Base-by-base conservation (phyloP, 2,329 filamentous ascomycete genomes). In the Aspergillus transmontanensis region DNA sequence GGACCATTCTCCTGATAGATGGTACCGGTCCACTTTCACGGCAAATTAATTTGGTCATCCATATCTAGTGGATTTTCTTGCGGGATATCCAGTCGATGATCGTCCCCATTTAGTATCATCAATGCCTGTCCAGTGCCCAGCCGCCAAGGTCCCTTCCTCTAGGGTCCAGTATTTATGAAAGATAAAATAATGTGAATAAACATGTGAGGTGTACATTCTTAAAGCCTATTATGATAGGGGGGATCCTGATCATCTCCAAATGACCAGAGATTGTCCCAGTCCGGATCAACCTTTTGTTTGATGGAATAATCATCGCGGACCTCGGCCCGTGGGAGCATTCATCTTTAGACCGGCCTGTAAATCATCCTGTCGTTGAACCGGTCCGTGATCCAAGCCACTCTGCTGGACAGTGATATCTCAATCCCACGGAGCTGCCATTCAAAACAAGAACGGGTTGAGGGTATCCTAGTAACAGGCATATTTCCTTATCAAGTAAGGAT, bases 301-400 rank as follows among this genome's bases (percentile, higher is more conserved):
- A 45, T 28, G 9, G 46, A 54, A 41, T 54, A 59, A 54, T 59
- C 58, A 41, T 50, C 21, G 16, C 48, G 58, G 39, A 41, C 58
- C 58, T 53, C 46, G 58, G 58, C 32, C 39, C 36, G 32, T 30
- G 28, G 51, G 14, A 39, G 32, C 10, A 21, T 23, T 16, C 36
- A 39, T 48, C 12, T 19, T 28, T 48, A 2, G 21, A 21, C 19
- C 14, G 34, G 51, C 32, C 51, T 54, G 51, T n/a, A 54, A 54
- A 28, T 36, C 32, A 54, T 14, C 14, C n/a, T 23, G 21, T 23
- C 10, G 12, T 55, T 39, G n/a, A 55, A 55, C 39, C 21, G 21
- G 39, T 26, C 34, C 21, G 21, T 36, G 30, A 19, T 26, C 14
- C 30, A 39, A 55, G 32, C 51, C 12, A 55, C 51, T 26, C 1